phyloP scores from a whole-genome alignment of 2,329 filamentous ascomycete species.

The Sclerotinia glacialis region DNA sequence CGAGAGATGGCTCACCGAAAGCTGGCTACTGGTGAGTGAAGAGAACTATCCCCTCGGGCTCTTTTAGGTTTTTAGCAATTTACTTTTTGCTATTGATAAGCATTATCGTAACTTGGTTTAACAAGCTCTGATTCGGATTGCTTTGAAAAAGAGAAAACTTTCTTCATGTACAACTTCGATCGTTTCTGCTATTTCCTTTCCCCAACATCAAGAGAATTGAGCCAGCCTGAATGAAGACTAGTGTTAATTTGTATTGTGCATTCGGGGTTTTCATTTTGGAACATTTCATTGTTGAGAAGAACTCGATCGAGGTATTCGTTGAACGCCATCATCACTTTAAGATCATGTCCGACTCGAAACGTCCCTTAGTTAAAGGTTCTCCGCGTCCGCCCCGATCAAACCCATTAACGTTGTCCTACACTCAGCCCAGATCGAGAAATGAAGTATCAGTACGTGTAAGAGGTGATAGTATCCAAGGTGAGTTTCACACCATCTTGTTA shows the following conservation, averaged over 20 bases:
- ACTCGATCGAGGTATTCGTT: background rate
- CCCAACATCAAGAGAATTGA: too few species aligned
- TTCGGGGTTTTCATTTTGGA: background rate
- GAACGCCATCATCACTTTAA: background rate
- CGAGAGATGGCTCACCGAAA: background rate
- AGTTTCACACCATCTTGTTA: background rate
- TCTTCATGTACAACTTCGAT: background rate
- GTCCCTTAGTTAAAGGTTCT: conserved; percentile 27
- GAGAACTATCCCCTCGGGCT: background rate
- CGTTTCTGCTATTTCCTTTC: background rate
- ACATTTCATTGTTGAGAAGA: background rate
- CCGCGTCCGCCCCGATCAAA: conserved; percentile 26
- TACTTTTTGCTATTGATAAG: background rate
- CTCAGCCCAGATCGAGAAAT: conserved; percentile 28
- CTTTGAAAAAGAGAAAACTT: background rate
- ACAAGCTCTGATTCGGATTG: background rate
- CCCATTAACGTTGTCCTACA: conserved; percentile 26
- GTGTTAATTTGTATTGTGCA: background rate
- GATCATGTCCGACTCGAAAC: conserved; percentile 17
- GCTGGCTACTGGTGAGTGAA: too few species aligned
- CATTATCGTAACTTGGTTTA: background rate
- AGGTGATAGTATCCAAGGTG: background rate
- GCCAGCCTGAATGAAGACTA: background rate
- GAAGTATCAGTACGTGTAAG: conserved; percentile 23
- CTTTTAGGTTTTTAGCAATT: background rate